phyloP scores from a whole-genome alignment of 345 rosid species.

The Psidium friedrichsthalianum region DNA sequence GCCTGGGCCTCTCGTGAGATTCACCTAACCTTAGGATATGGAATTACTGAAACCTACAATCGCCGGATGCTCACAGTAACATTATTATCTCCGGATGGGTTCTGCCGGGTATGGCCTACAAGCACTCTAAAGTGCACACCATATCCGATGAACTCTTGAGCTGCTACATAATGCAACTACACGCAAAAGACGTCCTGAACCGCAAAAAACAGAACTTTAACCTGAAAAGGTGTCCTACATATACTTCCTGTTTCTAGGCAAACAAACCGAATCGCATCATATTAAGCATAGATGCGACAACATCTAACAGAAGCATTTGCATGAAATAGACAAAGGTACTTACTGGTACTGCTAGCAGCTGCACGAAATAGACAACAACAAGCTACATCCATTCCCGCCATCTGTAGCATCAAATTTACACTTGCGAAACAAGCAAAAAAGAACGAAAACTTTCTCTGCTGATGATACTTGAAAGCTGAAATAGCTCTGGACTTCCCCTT shows the following conservation, averaged over 20 bases:
- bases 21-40: background rate
- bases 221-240: background rate
- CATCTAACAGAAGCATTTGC: background rate
- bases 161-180: background rate
- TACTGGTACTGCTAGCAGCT: background rate
- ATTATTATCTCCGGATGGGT: background rate
- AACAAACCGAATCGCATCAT: background rate
- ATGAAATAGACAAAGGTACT: background rate
- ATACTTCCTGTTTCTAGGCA: background rate
- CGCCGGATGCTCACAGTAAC: background rate
- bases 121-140: too few species aligned
- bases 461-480: background rate
- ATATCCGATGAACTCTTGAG: background rate
- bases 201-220: background rate
- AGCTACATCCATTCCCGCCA: background rate
- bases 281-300: background rate
- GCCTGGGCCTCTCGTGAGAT: too few species aligned
- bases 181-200: too few species aligned
- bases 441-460: too few species aligned
- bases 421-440: background rate
- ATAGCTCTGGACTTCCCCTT: background rate
- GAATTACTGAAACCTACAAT: background rate
- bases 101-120: background rate
- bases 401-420: background rate
- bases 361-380: background rate